These are phyloP conservation scores for Recurvomyces mirabilis DNA, from an alignment of 495 filamentous ascomycete genomes.

Conservation along the genomic window DNA sequence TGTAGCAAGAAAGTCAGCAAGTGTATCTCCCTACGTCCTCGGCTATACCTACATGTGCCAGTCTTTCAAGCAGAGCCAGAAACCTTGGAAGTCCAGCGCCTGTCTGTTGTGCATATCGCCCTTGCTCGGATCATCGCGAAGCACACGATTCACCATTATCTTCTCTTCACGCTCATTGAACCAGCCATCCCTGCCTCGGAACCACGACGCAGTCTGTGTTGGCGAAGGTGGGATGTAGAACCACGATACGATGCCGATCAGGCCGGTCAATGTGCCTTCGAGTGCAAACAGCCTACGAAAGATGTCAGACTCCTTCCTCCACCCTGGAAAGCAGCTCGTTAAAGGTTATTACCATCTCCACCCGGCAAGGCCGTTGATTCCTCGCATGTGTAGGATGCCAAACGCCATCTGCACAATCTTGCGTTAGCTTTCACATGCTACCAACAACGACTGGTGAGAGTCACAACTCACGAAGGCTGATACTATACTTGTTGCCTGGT, in stretches of 20 bases:
- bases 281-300: constrained; percentile 43
- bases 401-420: too few relatives aligned
- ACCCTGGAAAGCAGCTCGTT: too few relatives aligned
- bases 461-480: too few relatives aligned
- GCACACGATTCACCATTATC: constrained; percentile 54
- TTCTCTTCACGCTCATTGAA: constrained; percentile 47
- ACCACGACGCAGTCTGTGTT: constrained; percentile 44
- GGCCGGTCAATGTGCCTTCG: constrained; percentile 42
- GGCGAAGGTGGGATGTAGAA: constrained; percentile 43
- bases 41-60: too few relatives aligned
- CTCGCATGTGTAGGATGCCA: constrained; percentile 42
- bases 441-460: too few relatives aligned
- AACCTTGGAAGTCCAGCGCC: constrained; percentile 35
- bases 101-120: constrained; percentile 54
- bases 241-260: constrained; percentile 43
- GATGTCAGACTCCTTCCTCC: too few relatives aligned
- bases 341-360: too few relatives aligned
- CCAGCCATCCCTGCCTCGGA: constrained; percentile 49
- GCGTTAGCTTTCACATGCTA: too few relatives aligned
- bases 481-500: constrained; percentile 44
- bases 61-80: constrained; percentile 44
- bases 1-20: too few relatives aligned
- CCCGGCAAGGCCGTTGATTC: constrained; percentile 37
- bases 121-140: constrained; percentile 55
- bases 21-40: too few relatives aligned